Percentiles rank a stretch among this genome's conserved stretches.
Conservation (phyloP, 2,329 filamentous ascomycete species). For the Trichophaea hybrida region DNA sequence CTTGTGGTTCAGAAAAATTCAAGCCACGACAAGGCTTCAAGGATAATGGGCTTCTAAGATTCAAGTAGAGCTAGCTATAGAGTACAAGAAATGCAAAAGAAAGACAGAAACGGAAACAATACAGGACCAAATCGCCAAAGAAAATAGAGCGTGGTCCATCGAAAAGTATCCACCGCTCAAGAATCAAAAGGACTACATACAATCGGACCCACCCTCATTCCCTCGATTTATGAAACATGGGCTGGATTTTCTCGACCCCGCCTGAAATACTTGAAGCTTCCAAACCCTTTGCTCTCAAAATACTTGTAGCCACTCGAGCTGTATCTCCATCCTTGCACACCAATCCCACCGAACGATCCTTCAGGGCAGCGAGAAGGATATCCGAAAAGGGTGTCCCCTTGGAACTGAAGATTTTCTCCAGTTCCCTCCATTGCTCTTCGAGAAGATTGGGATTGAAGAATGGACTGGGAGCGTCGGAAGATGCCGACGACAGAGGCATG, state of each 20-base stretch:
- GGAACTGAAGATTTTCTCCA: conserved; percentile 35
- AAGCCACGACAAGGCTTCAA: too few species aligned
- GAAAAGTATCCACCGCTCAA: too few species aligned
- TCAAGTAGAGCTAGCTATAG: too few species aligned
- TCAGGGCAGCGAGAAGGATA: conserved; percentile 24
- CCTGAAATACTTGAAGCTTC: conserved; percentile 28
- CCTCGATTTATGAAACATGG: not conserved
- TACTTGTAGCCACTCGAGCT: conserved; percentile 40
- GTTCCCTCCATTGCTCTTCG: conserved; percentile 36
- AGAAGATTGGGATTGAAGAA: conserved; percentile 37
- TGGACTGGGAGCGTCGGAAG: conserved; percentile 32
- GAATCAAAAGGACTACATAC: too few species aligned
- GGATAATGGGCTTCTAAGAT: too few species aligned
- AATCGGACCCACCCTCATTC: too few species aligned
- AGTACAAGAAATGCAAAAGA: too few species aligned
- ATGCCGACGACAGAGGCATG: conserved; percentile 31
- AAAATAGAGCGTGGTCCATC: too few species aligned
- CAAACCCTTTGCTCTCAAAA: conserved; percentile 39
- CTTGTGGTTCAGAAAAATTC: too few species aligned
- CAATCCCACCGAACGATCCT: conserved; percentile 33
- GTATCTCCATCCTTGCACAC: conserved; percentile 43
- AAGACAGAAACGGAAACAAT: too few species aligned
- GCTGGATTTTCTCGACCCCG: not conserved
- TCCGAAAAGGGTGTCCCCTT: conserved; percentile 5
- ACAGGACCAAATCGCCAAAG: too few species aligned